phyloP scores from a whole-genome alignment of 2,329 filamentous ascomycete species.

The Metarhizium humberi region DNA sequence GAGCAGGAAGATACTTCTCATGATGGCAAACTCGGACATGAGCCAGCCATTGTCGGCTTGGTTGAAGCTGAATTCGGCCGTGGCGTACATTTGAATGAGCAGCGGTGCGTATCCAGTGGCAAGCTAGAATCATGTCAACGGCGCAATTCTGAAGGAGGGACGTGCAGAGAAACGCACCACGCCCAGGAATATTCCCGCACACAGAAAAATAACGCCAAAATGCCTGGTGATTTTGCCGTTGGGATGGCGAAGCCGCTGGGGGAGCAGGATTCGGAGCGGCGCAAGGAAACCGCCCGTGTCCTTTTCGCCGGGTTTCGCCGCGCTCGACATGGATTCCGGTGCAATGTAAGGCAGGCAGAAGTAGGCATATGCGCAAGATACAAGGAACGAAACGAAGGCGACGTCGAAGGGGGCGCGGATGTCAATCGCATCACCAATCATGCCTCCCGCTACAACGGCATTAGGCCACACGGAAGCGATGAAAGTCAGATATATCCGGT shows the following conservation, averaged over 20 bases:
- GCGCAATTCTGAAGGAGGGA: no score
- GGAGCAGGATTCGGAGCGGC: conserved; percentile 51
- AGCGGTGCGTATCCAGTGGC: conserved; percentile 60
- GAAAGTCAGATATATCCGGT: no score
- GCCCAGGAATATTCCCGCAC: conserved; percentile 55
- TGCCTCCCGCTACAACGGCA: conserved; percentile 41
- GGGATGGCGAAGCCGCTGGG: conserved; percentile 41
- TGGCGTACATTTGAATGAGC: conserved; percentile 51
- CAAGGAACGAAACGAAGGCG: conserved; percentile 47
- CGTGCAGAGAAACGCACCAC: conserved; percentile 34
- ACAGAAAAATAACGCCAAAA: conserved; percentile 55
- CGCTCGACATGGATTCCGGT: conserved; percentile 26
- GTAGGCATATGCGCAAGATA: conserved; percentile 31
- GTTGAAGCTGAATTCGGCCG: conserved; percentile 42
- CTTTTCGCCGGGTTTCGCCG: conserved; percentile 16
- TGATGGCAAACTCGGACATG: conserved; percentile 45
- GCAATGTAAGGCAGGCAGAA: conserved; percentile 41
- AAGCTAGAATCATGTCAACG: conserved; percentile 25
- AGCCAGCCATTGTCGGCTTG: conserved; percentile 48
- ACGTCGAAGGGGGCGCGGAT: conserved; percentile 57
- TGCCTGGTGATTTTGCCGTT: conserved; percentile 44
- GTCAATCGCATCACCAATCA: conserved; percentile 53
- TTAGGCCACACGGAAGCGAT: no score
- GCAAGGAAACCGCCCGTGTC: conserved; percentile 44
- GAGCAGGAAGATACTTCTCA: conserved; percentile 46